Evolutionary conservation across 192 early-diverging fungal genomes (phyloP).

Genomic region (Podila clonocystis): DNA sequence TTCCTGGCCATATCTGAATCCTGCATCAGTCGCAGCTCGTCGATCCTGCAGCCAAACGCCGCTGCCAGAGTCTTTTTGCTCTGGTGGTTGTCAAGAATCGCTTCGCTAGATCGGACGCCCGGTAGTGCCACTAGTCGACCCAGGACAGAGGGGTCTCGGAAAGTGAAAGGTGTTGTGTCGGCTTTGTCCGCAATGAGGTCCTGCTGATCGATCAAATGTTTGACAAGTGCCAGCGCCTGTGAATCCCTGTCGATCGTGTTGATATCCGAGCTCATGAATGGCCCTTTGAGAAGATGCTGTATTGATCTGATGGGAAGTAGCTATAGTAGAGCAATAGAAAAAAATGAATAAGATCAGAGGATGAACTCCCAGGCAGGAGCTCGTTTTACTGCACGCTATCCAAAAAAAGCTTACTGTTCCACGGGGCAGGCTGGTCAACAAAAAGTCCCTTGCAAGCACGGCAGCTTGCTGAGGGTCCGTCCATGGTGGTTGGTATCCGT

Average conservation of each 20-base stretch:
- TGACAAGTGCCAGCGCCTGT: slow-evolving; percentile 43
- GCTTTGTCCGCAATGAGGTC: slow-evolving; percentile 15
- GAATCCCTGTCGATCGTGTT: slow-evolving; percentile 27
- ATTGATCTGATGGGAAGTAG: slow-evolving; percentile 29
- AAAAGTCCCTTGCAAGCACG: slow-evolving; percentile 20
- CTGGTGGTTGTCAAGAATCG: slow-evolving; percentile 9
- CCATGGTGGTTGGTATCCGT: slow-evolving; percentile 15
- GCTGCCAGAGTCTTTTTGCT: slow-evolving; percentile 8
- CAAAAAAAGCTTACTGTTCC: slow-evolving; percentile 26
- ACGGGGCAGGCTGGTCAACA: slow-evolving; percentile 30
- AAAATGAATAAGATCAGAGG: neutral
- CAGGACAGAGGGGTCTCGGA: slow-evolving; percentile 29
- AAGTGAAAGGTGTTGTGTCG: slow-evolving; percentile 17
- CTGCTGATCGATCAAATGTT: slow-evolving; percentile 14
- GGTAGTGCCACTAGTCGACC: slow-evolving; percentile 20
- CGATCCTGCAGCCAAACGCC: slow-evolving; percentile 22
- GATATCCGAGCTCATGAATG: slow-evolving; percentile 16
- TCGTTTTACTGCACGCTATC: neutral
- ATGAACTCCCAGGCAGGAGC: neutral
- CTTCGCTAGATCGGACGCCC: slow-evolving; percentile 28
- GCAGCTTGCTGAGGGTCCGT: neutral
- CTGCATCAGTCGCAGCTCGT: slow-evolving; percentile 37
- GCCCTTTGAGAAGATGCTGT: slow-evolving; percentile 39
- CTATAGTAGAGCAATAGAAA: slow-evolving; percentile 7
- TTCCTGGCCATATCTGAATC: slow-evolving; percentile 37